Evolutionary conservation across 768 basidiomycete genomes (phyloP), one percentile per base, ranked within the genome.

Genomic region (Lactarius psammicola): DNA sequence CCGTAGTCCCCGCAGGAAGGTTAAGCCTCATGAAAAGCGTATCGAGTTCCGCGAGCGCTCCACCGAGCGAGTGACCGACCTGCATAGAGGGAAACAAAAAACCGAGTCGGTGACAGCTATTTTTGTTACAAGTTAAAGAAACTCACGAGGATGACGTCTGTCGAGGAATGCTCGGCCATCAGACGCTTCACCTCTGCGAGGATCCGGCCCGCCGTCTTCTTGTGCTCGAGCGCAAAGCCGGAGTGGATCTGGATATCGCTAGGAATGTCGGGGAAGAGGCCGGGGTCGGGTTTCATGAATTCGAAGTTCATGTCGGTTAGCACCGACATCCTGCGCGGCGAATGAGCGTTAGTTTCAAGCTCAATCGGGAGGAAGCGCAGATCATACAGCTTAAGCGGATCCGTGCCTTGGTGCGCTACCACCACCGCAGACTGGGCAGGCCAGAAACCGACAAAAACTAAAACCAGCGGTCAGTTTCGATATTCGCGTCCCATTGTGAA

Each of bases 381-480:
- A 38, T 51, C 68, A n/a, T 58, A 69, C 68, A 69, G 33, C n/a
- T 57, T 1, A 10, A 53, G 3, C 9, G 68, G 68, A 28, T 69
- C 55, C 18, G 68, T 69, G 49, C 68, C 68, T 59, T 69, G 62
- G 57, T 69, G 68, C 9, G 68, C 62, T 15, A 69, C 68, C 4
- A 69, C 68, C 15, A 69, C 62, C 10, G 68, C 46, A 40, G 62
- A 67, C 56, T 57, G 40, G 28, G 44, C 42, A 9, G 62, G 65
- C 65, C 65, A 67, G 55, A 60, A 67, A n/a, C 68, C 68, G 23
- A 69, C 68, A 59, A 63, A 69, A 59, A 63, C 68, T 69, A 40
- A n/a, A 3, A 49, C 31, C 17, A 44, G n/a, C 18, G 2, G 18
- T 59, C 30, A 63, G 34, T 17, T 17, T 17, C 3, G 23, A 36